Percentiles rank a stretch among this genome's conserved stretches.
phyloP scores from a whole-genome alignment of 805 yeast genomes.

The Groenewaldozyma salmanticensis region DNA sequence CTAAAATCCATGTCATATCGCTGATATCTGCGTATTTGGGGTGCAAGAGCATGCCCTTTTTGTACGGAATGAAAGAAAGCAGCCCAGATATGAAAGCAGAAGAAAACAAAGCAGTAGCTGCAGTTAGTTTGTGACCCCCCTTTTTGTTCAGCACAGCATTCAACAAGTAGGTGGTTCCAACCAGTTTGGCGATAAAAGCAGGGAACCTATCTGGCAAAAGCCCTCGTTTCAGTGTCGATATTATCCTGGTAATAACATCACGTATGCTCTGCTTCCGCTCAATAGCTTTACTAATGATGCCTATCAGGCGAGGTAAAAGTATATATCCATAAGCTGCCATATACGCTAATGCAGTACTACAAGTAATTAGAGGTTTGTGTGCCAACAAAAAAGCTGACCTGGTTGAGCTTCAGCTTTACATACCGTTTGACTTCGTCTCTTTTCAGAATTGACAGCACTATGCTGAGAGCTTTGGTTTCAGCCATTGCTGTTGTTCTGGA shows the following conservation, averaged over 20 bases:
- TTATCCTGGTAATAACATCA: conserved; percentile 3
- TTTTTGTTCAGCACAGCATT: conserved; percentile 5
- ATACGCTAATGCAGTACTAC: conserved; percentile 10
- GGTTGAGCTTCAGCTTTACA: no score
- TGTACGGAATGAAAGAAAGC: conserved; percentile 7
- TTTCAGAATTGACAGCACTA: no score
- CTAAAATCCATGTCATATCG: conserved; percentile 12
- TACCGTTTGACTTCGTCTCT: no score
- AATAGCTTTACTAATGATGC: conserved; percentile 9
- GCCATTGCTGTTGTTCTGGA: no score
- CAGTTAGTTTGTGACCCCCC: neutral
- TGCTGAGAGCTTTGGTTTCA: no score
- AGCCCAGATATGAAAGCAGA: conserved; percentile 11
- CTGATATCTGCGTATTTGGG: conserved; percentile 9
- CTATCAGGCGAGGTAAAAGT: conserved; percentile 11
- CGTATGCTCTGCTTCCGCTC: neutral
- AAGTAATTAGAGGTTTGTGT: conserved; percentile 1
- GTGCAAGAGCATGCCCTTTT: conserved; percentile 3
- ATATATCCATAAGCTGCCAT: conserved; percentile 14
- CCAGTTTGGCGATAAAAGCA: conserved; percentile 13
- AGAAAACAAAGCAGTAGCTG: conserved; percentile 4
- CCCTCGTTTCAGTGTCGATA: conserved; percentile 7
- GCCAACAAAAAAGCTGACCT: no score
- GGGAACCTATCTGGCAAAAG: conserved; percentile 14
- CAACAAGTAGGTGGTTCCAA: conserved; percentile 8